Base-by-base conservation (phyloP, 192 early-diverging fungal genomes). In the Physocladia obscura region DNA sequence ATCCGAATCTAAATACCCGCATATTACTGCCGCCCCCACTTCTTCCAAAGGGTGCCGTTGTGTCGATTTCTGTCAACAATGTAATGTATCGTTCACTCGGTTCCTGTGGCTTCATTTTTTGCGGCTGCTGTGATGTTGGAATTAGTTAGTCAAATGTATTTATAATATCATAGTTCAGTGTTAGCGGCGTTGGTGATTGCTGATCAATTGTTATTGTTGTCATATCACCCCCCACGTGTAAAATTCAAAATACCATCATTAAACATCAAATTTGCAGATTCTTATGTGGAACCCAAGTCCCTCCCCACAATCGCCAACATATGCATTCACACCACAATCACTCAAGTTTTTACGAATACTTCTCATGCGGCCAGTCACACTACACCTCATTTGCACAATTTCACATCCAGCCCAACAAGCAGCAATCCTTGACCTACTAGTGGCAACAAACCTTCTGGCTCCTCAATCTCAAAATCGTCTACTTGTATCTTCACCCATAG, bases 211-310 rank as follows among this genome's bases (percentile, higher is more conserved):
- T n/a, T n/a, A n/a, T 44, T 44, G 40, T 44, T 13, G n/a, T 44
- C 40, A 44, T 8, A 44, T n/a, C 40, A 8, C n/a, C 40, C 11
- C n/a, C 11, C 40, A 44, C 40, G n/a, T 44, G 8, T 44, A 13
- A 44, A 44, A 44, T n/a, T 44, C 40, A 8, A 44, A 44, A 44
- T n/a, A 13, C 8, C 8, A 44, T 44, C 40, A 8, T n/a, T 8
- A 13, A 44, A 44, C n/a, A n/a, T n/a, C 40, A 44, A 13, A 13
- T 44, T 32, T 24, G 3, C 76, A 92, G 90, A 84, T 88, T 17
- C 77, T 91, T 38, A 69, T 93, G 37, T 91, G 91, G 90, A 91
- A 91, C 65, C 89, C 90, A n/a, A 89, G 88, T 2, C 79, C 83
- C 6, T 87, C 89, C 68, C 85, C 89, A 4, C 70, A 77, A 44